Base-by-base conservation (phyloP, 495 filamentous ascomycete genomes). In the Amorphotheca resinae region DNA sequence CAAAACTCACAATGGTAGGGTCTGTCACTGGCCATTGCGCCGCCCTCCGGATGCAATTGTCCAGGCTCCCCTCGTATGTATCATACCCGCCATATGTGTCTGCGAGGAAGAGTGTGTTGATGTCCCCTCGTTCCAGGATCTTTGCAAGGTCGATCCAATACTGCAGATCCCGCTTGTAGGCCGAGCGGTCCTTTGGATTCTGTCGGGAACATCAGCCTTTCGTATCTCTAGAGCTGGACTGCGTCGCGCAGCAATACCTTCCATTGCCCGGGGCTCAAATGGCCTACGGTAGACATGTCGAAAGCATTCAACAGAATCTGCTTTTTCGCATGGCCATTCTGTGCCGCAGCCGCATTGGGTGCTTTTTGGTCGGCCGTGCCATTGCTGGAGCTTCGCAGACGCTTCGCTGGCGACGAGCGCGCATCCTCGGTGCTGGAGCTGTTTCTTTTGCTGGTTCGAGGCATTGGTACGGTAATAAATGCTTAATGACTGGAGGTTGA, bases 1-100 rank as follows among this genome's bases (percentile, higher is more conserved):
- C n/a, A n/a, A n/a, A n/a, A n/a, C n/a, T n/a, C n/a, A n/a, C n/a
- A n/a, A n/a, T n/a, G n/a, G 45, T 36, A 20, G 45, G 66, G 36
- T 69, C 64, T 33, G 76, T 78, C 2, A 80, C 75, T 0, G 79
- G 79, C 74, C 77, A 82, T 56, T 83, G 77, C 0, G 78, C 73
- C 7, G 74, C 79, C 1, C 76, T 70, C 22, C 64, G 46, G 23
- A 79, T 66, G 6, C 74, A 73, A 0, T 77, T 70, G 9, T 69
- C 69, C 0, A 80, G 53, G 3, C 70, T 69, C 9, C 70, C 72
- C 46, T 70, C 69, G 50, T 77, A 79, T 2, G 78, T 69, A 55
- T 79, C 74, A 48, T 77, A 77, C 1, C 72, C 65, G 53, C 68
- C 67, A 6, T 69, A 59, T 3, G 69, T 64, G 42, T 76, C 74